phyloP scores from a whole-genome alignment of 345 rosid genomes.

The Eucalyptus coolabah region DNA sequence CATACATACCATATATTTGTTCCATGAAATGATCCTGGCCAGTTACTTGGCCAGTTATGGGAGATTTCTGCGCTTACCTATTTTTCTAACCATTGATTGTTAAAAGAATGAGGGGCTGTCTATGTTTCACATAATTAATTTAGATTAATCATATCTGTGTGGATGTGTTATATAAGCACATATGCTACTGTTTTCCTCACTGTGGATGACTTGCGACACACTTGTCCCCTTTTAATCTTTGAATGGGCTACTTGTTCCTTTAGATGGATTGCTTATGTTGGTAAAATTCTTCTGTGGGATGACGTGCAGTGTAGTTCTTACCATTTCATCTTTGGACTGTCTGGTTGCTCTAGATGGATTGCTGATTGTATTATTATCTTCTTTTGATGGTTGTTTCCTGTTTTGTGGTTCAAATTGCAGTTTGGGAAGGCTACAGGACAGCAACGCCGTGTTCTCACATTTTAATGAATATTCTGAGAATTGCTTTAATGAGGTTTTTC shows the following conservation, averaged over 20 bases:
- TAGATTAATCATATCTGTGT: neutral
- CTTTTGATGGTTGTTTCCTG: neutral
- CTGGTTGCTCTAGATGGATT: neutral
- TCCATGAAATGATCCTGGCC: neutral
- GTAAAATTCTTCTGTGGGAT: neutral
- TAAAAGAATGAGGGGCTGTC: neutral
- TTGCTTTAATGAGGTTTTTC: conserved; percentile 69
- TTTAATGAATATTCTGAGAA: conserved; percentile 81
- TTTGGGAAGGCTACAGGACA: conserved; percentile 94
- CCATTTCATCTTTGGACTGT: neutral
- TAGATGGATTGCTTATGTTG: neutral
- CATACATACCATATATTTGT: neutral
- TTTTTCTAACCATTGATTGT: neutral
- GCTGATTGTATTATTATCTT: neutral
- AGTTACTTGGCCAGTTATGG: neutral
- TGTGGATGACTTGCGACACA: neutral
- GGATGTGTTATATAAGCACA: neutral
- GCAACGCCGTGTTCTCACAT: conserved; percentile 84
- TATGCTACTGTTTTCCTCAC: neutral
- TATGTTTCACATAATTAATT: neutral
- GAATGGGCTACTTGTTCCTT: neutral
- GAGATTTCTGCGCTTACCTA: neutral
- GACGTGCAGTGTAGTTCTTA: neutral
- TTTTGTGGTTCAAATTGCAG: conserved; percentile 20
- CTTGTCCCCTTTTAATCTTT: neutral